Evolutionary conservation across 805 yeast genomes (phyloP).

Genomic region (Torulaspora gathmanii): DNA sequence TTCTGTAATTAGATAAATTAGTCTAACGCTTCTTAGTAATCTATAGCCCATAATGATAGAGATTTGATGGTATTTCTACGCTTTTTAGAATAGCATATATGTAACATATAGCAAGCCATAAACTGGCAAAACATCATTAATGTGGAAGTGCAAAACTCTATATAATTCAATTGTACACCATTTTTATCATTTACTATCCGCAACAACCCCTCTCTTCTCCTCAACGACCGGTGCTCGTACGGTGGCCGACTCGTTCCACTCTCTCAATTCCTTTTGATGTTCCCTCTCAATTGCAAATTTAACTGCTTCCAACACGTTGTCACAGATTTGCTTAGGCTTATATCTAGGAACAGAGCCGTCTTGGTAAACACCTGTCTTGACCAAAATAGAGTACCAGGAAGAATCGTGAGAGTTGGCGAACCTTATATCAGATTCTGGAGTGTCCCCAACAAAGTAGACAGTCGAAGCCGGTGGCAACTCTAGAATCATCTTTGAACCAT

Average conservation of each 20-base stretch:
- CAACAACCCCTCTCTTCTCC: slow-evolving; percentile 34
- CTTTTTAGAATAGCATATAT: too few species aligned
- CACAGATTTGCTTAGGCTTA: slow-evolving; percentile 68
- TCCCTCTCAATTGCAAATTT: slow-evolving; percentile 79
- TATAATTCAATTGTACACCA: slow-evolving; percentile 2
- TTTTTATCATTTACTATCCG: background rate
- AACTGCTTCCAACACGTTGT: slow-evolving; percentile 75
- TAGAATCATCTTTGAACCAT: slow-evolving; percentile 41
- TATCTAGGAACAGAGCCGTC: slow-evolving; percentile 76
- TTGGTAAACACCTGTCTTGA: slow-evolving; percentile 82
- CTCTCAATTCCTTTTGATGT: slow-evolving; percentile 63
- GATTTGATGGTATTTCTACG: too few species aligned
- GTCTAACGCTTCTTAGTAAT: background rate
- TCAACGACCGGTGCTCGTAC: slow-evolving; percentile 49
- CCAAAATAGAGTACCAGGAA: slow-evolving; percentile 80
- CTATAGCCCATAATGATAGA: background rate
- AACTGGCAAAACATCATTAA: slow-evolving; percentile 2
- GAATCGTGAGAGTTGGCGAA: slow-evolving; percentile 83
- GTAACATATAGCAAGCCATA: too few species aligned
- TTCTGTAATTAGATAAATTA: slow-evolving; percentile 42
- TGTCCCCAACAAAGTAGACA: slow-evolving; percentile 84
- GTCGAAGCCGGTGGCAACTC: slow-evolving; percentile 80
- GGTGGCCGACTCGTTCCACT: slow-evolving; percentile 59
- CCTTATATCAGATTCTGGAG: slow-evolving; percentile 83
- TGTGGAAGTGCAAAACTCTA: slow-evolving; percentile 1